Evolutionary conservation across 2,329 filamentous ascomycete species (phyloP).

Genomic region (Fusarium sp.): DNA sequence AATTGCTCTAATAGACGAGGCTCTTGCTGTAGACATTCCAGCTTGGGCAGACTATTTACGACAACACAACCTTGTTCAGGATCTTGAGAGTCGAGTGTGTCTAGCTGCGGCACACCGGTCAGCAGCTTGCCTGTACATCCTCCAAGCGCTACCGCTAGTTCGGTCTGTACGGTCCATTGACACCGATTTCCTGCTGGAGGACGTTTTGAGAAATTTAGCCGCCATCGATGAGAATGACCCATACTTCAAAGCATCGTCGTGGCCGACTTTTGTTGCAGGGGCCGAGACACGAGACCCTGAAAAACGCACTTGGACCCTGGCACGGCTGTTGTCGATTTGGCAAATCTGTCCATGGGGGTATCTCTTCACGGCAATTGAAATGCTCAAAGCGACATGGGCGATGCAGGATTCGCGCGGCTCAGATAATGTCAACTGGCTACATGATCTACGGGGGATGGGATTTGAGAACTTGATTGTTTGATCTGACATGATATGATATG

Average conservation of each 20-base stretch:
- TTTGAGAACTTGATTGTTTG: constrained; percentile 61
- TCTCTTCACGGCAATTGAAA: constrained; percentile 61
- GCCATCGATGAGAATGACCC: constrained; percentile 59
- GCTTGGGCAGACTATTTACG: constrained; percentile 55
- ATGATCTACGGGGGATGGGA: constrained; percentile 55
- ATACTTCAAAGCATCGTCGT: constrained; percentile 69
- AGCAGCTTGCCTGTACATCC: constrained; percentile 59
- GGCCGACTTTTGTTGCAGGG: constrained; percentile 68
- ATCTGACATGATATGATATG: not conserved
- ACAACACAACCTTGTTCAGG: constrained; percentile 48
- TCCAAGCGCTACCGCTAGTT: constrained; percentile 55
- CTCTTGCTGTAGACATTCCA: constrained; percentile 55
- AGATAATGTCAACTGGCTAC: constrained; percentile 53
- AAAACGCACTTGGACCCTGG: constrained; percentile 62
- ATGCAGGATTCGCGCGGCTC: constrained; percentile 51
- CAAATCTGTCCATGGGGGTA: constrained; percentile 61
- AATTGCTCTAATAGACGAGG: constrained; percentile 54
- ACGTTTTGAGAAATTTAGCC: constrained; percentile 62
- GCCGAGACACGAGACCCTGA: constrained; percentile 61
- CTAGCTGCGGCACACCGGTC: constrained; percentile 60
- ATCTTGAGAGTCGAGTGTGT: constrained; percentile 55
- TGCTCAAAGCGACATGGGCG: constrained; percentile 59
- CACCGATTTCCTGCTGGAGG: constrained; percentile 57
- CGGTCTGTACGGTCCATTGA: constrained; percentile 52
- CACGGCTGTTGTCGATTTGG: constrained; percentile 58